Evolutionary conservation across 805 yeast genomes (phyloP).

Genomic region (Clavispora santaluciae): DNA sequence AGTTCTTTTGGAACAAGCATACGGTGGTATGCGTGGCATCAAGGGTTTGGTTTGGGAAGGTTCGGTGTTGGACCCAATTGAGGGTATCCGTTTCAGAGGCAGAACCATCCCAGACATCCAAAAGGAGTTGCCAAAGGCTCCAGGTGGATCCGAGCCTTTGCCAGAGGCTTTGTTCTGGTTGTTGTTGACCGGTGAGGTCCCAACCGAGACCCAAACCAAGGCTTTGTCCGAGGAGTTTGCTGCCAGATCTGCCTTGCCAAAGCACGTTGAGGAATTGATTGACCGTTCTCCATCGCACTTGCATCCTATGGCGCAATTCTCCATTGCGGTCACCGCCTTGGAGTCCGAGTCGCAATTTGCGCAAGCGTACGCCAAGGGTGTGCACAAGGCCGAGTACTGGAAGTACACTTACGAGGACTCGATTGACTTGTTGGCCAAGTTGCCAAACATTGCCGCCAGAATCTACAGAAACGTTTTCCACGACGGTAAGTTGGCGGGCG

Average conservation of each 20-base stretch:
- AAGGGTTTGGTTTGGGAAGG: conserved; percentile 77
- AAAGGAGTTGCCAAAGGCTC: conserved; percentile 54
- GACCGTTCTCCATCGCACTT: conserved; percentile 61
- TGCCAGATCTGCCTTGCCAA: conserved; percentile 60
- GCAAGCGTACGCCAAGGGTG: conserved; percentile 65
- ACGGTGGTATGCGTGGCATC: conserved; percentile 81
- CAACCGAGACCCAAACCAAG: conserved; percentile 54
- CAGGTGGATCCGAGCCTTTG: conserved; percentile 56
- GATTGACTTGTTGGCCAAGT: conserved; percentile 62
- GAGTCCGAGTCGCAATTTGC: conserved; percentile 71
- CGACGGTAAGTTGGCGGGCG: conserved; percentile 52
- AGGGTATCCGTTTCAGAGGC: conserved; percentile 78
- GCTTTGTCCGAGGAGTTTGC: conserved; percentile 59
- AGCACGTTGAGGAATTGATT: conserved; percentile 53
- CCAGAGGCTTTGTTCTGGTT: conserved; percentile 81
- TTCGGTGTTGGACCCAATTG: conserved; percentile 67
- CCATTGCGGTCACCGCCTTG: conserved; percentile 70
- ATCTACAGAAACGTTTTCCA: conserved; percentile 61
- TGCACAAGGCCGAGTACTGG: conserved; percentile 70
- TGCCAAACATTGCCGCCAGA: conserved; percentile 71
- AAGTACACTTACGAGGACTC: conserved; percentile 70
- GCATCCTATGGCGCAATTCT: conserved; percentile 83
- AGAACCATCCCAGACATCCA: conserved; percentile 71
- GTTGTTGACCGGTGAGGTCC: conserved; percentile 68
- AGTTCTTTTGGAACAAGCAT: conserved; percentile 30